Conservation (phyloP, 148 eudicot genomes). For the Cornus suecica region DNA sequence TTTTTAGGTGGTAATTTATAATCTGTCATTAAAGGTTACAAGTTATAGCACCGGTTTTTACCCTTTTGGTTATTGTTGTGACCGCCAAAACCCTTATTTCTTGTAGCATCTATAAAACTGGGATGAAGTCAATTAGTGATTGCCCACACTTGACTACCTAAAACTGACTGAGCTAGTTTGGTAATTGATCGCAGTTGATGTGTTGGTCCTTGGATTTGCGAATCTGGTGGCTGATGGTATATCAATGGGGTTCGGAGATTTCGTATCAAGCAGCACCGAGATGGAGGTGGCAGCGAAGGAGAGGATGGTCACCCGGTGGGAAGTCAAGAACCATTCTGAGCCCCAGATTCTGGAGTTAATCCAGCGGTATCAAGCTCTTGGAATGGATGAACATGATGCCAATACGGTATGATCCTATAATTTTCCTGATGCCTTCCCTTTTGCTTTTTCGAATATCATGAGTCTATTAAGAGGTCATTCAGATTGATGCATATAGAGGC, state of each 20-base stretch:
- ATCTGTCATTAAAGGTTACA: too few species aligned
- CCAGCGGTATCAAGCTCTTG: slow-evolving; percentile 38
- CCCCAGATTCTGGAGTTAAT: slow-evolving; percentile 29
- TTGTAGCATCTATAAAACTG: too few species aligned
- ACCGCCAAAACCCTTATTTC: too few species aligned
- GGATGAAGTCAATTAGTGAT: too few species aligned
- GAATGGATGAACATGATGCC: slow-evolving; percentile 57
- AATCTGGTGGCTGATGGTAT: slow-evolving; percentile 70
- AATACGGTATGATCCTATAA: slow-evolving; percentile 26
- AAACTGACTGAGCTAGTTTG: background rate
- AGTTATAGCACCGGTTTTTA: too few species aligned
- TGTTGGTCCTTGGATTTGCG: slow-evolving; percentile 60
- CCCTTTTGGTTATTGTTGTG: too few species aligned
- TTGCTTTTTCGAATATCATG: too few species aligned
- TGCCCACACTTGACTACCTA: background rate
- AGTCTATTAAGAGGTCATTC: too few species aligned
- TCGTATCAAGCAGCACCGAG: slow-evolving; percentile 56
- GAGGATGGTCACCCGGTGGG: slow-evolving; percentile 52
- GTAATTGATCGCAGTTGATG: slow-evolving; percentile 33
- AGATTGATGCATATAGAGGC: too few species aligned
- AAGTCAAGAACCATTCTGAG: slow-evolving; percentile 33
- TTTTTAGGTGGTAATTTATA: too few species aligned
- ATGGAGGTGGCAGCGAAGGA: slow-evolving; percentile 48
- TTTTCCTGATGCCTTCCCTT: background rate
- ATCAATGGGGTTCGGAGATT: slow-evolving; percentile 81